phyloP scores from a whole-genome alignment of 441 rosid genomes.

The Rhodomyrtus psidioides region DNA sequence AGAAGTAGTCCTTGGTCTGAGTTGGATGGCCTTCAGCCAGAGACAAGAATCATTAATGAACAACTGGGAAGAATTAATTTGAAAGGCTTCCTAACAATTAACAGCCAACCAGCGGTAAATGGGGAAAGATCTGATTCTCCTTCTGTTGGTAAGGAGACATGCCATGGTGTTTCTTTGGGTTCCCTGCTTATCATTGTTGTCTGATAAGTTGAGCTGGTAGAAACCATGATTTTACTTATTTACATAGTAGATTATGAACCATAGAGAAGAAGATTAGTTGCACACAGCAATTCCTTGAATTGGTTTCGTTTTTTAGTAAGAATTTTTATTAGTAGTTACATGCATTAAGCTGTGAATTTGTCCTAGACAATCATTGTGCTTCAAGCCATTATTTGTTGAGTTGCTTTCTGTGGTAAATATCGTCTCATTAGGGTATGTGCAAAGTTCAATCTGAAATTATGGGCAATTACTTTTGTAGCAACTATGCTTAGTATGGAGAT shows the following conservation, averaged over 20 bases:
- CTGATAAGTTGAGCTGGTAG: not conserved
- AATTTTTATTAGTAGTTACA: not conserved
- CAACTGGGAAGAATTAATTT: conserved; percentile 73
- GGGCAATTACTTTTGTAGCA: not conserved
- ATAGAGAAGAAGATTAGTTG: not conserved
- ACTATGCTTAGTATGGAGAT: not conserved
- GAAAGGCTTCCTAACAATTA: conserved; percentile 89
- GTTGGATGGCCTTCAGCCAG: conserved; percentile 82
- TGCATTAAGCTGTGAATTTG: not conserved
- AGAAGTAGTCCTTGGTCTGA: conserved; percentile 97
- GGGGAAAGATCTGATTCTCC: conserved; percentile 76
- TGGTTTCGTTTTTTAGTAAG: not conserved
- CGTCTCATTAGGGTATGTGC: not conserved
- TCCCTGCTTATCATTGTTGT: not conserved
- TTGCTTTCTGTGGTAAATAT: not conserved
- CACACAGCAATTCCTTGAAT: not conserved
- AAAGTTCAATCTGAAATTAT: not conserved
- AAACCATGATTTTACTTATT: not conserved
- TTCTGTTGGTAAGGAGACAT: conserved; percentile 55
- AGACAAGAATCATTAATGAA: conserved; percentile 85
- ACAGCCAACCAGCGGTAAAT: conserved; percentile 94
- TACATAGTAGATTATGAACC: not conserved
- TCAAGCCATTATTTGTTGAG: not conserved
- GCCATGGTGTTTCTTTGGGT: not conserved
- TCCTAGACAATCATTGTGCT: not conserved